phyloP scores from a whole-genome alignment of 441 rosid genomes.

The Euphorbia celastroides region DNA sequence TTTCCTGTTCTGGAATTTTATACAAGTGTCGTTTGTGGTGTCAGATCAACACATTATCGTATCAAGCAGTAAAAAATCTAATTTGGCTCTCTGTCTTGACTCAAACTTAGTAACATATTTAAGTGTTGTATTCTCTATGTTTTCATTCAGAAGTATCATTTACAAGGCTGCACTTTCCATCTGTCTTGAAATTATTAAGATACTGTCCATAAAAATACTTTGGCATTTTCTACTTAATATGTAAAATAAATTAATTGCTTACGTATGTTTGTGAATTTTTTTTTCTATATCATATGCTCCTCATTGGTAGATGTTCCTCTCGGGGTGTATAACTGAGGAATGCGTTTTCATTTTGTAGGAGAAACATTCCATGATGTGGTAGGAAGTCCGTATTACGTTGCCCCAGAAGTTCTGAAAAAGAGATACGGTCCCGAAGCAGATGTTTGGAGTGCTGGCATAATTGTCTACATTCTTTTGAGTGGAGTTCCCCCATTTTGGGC shows the following conservation, averaged over 20 bases:
- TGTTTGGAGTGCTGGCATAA: slow-evolving; percentile 99
- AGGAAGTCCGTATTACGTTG: slow-evolving; percentile 96
- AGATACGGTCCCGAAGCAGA: slow-evolving; percentile 90
- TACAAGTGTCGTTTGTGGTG: too few species aligned
- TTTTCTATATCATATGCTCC: too few species aligned
- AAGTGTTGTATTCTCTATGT: background rate
- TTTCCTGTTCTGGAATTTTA: too few species aligned
- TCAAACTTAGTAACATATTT: background rate
- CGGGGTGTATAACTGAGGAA: background rate
- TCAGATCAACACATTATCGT: background rate
- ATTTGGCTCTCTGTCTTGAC: too few species aligned
- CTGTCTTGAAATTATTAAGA: background rate
- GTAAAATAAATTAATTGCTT: background rate
- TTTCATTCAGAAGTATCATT: background rate
- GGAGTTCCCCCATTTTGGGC: slow-evolving; percentile 99
- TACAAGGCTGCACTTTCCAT: background rate
- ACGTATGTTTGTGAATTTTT: too few species aligned
- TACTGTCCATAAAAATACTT: background rate
- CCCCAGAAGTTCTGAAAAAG: slow-evolving; percentile 90
- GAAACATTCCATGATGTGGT: slow-evolving; percentile 84
- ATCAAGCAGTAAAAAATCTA: too few species aligned
- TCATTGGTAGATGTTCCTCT: slow-evolving; percentile 3
- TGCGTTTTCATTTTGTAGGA: slow-evolving; percentile 35
- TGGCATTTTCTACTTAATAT: background rate
- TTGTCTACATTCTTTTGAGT: slow-evolving; percentile 78